Evolutionary conservation across 306 rosid genomes (phyloP).

Genomic region (Betula pendula): DNA sequence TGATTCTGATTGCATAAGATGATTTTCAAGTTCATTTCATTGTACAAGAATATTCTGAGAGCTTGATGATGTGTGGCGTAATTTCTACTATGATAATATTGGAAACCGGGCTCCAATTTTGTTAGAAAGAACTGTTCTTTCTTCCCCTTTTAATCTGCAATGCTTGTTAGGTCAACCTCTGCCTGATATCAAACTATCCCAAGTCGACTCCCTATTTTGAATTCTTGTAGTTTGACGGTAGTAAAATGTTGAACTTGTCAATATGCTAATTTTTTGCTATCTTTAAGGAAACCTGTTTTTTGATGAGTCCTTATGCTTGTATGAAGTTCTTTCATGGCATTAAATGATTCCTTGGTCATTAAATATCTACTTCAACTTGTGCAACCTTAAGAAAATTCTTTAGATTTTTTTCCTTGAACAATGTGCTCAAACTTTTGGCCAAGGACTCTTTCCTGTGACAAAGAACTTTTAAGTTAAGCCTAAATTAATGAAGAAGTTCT

Average conservation of each 20-base stretch:
- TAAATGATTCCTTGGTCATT: not conserved
- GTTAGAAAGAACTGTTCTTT: not conserved
- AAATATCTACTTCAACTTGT: not conserved
- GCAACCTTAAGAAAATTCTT: not conserved
- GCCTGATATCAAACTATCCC: not conserved
- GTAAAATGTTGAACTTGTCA: not conserved
- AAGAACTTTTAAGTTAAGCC: slow-evolving; percentile 2
- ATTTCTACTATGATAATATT: not conserved
- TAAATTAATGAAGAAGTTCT: not conserved
- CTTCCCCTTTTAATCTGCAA: slow-evolving; percentile 1
- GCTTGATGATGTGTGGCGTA: slow-evolving; percentile 2
- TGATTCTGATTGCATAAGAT: slow-evolving; percentile 23
- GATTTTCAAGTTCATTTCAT: slow-evolving; percentile 19
- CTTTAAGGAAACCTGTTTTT: not conserved
- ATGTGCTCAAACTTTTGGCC: slow-evolving; percentile 5
- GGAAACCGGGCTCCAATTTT: not conserved
- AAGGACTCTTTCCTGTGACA: not conserved
- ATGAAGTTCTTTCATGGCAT: slow-evolving; percentile 9
- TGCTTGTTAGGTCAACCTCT: not conserved
- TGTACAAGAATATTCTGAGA: slow-evolving; percentile 11
- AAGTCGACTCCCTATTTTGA: not conserved
- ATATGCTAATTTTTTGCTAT: not conserved
- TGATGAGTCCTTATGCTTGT: slow-evolving; percentile 1
- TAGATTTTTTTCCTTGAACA: slow-evolving; percentile 16
- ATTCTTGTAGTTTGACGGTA: not conserved